Conservation (phyloP, 139 green algal genomes). For the Chlorella sp. region DNA sequence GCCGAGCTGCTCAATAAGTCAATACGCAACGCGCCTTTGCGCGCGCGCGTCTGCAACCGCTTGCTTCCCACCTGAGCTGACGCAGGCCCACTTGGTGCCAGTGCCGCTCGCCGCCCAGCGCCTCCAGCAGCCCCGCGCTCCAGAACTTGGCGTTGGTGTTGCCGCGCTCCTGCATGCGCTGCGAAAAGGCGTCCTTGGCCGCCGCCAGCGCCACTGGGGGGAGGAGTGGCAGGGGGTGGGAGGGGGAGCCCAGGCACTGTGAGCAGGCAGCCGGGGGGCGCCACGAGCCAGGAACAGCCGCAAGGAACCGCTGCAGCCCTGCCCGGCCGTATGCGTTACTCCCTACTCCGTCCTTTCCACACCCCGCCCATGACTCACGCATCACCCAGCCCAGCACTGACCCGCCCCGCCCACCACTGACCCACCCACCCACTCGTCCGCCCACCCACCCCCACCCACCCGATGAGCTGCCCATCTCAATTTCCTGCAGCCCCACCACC, state of each 20-base stretch:
- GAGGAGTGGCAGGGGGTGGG: neutral
- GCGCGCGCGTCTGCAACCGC: neutral
- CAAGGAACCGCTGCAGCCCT: too few relatives aligned
- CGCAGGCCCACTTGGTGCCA: constrained; percentile 75
- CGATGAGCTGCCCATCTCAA: constrained; percentile 87
- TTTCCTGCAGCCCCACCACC: constrained; percentile 81
- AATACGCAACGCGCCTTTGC: neutral
- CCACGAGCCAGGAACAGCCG: too few relatives aligned
- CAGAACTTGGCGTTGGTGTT: constrained; percentile 83
- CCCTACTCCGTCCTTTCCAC: too few relatives aligned
- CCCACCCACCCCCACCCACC: neutral
- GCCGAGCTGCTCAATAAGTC: neutral
- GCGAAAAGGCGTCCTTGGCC: constrained; percentile 55
- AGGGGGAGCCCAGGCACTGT: neutral
- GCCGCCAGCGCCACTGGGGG: constrained; percentile 59
- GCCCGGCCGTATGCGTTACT: too few relatives aligned
- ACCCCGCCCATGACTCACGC: too few relatives aligned
- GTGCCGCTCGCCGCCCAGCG: constrained; percentile 42
- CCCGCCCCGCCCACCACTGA: neutral
- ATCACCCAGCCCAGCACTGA: too few relatives aligned
- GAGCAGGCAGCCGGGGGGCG: too few relatives aligned
- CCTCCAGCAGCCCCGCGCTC: constrained; percentile 46
- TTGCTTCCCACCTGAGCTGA: constrained; percentile 71
- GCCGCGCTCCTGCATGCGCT: constrained; percentile 68
- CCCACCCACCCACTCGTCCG: neutral